Base-by-base conservation (phyloP, 495 filamentous ascomycete genomes). In the Neurospora sp. region DNA sequence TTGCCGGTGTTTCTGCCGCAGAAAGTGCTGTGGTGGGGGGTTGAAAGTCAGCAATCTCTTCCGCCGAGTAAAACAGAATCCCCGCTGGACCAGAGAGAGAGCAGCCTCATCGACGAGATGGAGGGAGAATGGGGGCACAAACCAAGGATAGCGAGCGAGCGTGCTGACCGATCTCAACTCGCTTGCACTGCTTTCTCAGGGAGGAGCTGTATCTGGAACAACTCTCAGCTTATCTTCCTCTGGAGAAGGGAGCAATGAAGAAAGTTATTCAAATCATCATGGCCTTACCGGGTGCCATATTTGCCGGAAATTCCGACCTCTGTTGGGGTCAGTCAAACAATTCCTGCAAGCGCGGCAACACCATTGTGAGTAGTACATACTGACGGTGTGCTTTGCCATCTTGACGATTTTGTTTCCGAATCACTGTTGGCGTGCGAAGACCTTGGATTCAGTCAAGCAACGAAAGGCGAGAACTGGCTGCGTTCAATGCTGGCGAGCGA, bases 111-210 rank as follows among this genome's bases (percentile, higher is more conserved):
- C 46, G 3, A 10, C 9, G 38, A 38, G 22, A n/a, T 20, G n/a
- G 18, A 31, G 8, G 44, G 22, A 18, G 8, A 42, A 27, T 4
- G 27, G 22, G 37, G 31, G 7, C 3, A 73, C 70, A 5, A 42
- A 74, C 73, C 91, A 92, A 69, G 84, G 86, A 87, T 96, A 96
- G 81, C 91, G 89, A 96, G 81, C 91, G 89, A 83, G 92, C 91
- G 87, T 96, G 93, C 83, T 97, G 94, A 70, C 90, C 88, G 81
- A 94, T 90, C 90, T 98, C 94, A 89, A 97, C 94, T 88, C 96
- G 95, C 91, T 97, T 97, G 81, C 96, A 90, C 85, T 97, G 94
- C 88, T 97, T 98, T 86, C 94, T 93, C 83, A 97, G 91, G 76
- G 94, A 98, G 82, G 94, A 93, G 88, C 94, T 94, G 84, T 98